Base-by-base conservation (phyloP, 2,329 filamentous ascomycete species). In the Dryadomyces sulphureus region DNA sequence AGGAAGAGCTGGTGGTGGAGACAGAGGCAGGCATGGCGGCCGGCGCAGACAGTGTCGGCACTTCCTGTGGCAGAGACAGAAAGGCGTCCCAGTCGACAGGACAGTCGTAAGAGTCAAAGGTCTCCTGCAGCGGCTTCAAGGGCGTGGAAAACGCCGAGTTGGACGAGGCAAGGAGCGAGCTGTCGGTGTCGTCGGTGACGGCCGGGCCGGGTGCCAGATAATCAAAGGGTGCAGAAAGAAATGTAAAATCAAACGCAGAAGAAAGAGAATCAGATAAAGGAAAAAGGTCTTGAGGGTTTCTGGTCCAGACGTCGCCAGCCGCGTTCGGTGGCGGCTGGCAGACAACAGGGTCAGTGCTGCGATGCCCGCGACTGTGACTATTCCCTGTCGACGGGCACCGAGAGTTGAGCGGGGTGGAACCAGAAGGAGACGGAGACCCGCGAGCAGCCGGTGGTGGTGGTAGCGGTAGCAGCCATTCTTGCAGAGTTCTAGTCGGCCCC, bases 401-500 rank as follows among this genome's bases (percentile, higher is more conserved):
- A 40, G 9, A 22, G 16, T 25, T 48, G 45, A 36, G 22, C 22
- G 16, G 49, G 48, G 38, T 22, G 41, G 52, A 49, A 51, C 45
- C 42, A 49, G 51, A 43, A 17, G 38, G 11, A 16, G 21, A 7
- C 22, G 12, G 40, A 17, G 42, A 25, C n/a, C 7, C 45, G 49
- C 5, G 22, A 9, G 44, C 44, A 45, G 11, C 9, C 14, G 9
- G 49, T 41, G 6, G 48, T 14, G 22, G 48, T 11, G 27, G 49
- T 17, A 32, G 40, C 34, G 36, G 39, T 40, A 30, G 46, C 30
- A n/a, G n/a, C 52, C 52, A 54, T 54, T 48, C 47, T 53, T 50
- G 51, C 52, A 54, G 52, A 45, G 42, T 53, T 30, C 17, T 24
- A 17, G 42, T 20, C 43, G 52, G 47, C 52, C 51, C 50, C 51